Base-by-base conservation (phyloP, 306 rosid genomes). In the Urtica urens region DNA sequence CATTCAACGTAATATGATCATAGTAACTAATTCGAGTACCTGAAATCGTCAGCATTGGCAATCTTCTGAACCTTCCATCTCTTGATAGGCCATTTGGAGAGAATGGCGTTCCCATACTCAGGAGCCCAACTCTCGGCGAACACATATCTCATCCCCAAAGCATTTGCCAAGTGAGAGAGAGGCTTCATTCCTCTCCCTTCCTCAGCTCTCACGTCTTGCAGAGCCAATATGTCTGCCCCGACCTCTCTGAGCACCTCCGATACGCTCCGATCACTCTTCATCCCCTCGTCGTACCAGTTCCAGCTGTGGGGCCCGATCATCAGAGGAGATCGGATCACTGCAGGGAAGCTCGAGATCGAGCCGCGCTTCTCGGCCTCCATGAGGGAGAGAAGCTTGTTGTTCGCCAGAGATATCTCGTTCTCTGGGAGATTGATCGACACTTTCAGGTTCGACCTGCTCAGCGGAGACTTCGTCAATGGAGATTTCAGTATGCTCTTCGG, bases 41-140 rank as follows among this genome's bases (percentile, higher is more conserved):
- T 85, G 75, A 85, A 85, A 76, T 85, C 95, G 57, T 85, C 85
- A 71, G 73, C 86, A 53, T 85, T 72, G 39, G 93, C 85, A 59
- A 85, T 85, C 68, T 85, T 85, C 61, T 81, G 87, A 69, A 78
- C 75, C 55, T 62, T 72, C 93, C 87, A 85, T 42, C 75, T 81
- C 66, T 78, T 81, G 25, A 85, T 81, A 7, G 93, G 93, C 95
- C 95, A 85, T 71, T 78, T 85, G 43, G 95, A 85, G 4, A 85
- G 51, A 55, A 85, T 78, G 18, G 95, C 95, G 64, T 81, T 85
- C 7, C 95, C 95, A 67, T 73, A 85, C 69, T 85, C 95, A 3
- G 93, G 95, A 34, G 95, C 95, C 95, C 95, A 85, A 70, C 95
- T 85, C 61, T 86, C 93, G 53, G 93, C 93, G 72, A 85, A 86